Percentiles rank a stretch among this genome's conserved stretches.
phyloP scores from a whole-genome alignment of 2,329 filamentous ascomycete genomes.

The Colletotrichum tropicicola region DNA sequence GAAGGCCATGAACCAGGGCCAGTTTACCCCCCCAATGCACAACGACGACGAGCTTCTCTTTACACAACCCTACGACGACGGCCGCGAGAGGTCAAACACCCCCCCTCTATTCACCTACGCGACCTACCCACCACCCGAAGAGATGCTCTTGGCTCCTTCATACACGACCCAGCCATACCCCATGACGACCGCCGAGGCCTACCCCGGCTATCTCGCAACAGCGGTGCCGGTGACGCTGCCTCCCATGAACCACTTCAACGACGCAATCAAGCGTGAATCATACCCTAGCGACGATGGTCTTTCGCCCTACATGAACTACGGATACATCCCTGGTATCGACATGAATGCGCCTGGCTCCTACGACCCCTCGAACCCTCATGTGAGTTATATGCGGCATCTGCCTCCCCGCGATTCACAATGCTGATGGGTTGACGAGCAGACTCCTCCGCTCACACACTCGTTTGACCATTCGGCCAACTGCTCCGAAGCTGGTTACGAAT shows the following conservation, averaged over 20 bases:
- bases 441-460: conserved; percentile 79
- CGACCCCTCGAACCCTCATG: conserved; percentile 76
- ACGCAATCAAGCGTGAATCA: conserved; percentile 73
- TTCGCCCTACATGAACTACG: conserved; percentile 74
- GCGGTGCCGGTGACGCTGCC: conserved; percentile 68
- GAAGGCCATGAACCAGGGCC: conserved; percentile 56
- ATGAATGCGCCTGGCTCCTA: conserved; percentile 69
- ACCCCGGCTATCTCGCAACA: conserved; percentile 65
- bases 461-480: conserved; percentile 74
- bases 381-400: conserved; percentile 65
- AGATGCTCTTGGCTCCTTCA: conserved; percentile 69
- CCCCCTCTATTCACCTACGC: conserved; percentile 76
- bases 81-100: conserved; percentile 75
- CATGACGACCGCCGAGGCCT: conserved; percentile 60
- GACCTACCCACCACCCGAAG: conserved; percentile 73
- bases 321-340: conserved; percentile 71
- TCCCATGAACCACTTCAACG: conserved; percentile 70
- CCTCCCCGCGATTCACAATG: conserved; percentile 53
- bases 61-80: conserved; percentile 61
- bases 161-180: conserved; percentile 61
- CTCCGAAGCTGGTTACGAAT: conserved; percentile 70
- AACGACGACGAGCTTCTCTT: conserved; percentile 74
- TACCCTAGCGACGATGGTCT: conserved; percentile 67
- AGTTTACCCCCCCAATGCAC: conserved; percentile 70
- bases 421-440: conserved; percentile 67